A percentile compares a stretch with the other conserved stretches of the same genome.
Conservation (phyloP, 768 basidiomycete genomes). For the Scleroderma citrinum region DNA sequence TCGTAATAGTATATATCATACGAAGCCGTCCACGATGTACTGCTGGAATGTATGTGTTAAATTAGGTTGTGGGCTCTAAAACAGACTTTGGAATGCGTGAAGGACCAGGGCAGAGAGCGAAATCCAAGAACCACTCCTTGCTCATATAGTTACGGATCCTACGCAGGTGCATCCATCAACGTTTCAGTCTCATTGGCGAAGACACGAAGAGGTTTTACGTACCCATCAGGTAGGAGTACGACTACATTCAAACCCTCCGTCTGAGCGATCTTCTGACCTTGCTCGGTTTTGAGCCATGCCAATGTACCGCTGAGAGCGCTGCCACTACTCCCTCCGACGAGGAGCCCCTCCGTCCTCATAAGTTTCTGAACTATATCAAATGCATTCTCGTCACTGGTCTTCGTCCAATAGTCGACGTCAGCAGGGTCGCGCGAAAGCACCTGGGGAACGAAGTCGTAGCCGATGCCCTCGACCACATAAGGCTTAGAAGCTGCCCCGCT, state of each 20-base stretch:
- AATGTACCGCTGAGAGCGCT: slow-evolving; percentile 76
- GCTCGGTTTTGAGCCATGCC: slow-evolving; percentile 66
- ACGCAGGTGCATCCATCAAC: not conserved
- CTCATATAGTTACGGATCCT: slow-evolving; percentile 94
- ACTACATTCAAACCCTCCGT: slow-evolving; percentile 82
- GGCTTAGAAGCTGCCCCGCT: slow-evolving; percentile 35
- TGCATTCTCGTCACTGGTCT: slow-evolving; percentile 75
- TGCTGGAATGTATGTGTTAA: too few species aligned
- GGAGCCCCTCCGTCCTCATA: slow-evolving; percentile 81
- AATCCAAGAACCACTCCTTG: slow-evolving; percentile 84
- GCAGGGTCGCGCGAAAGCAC: slow-evolving; percentile 63
- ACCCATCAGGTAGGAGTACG: slow-evolving; percentile 87
- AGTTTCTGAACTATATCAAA: slow-evolving; percentile 69
- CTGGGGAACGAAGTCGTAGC: slow-evolving; percentile 88
- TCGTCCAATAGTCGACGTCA: slow-evolving; percentile 77
- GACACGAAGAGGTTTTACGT: slow-evolving; percentile 21
- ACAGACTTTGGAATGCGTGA: slow-evolving; percentile 35
- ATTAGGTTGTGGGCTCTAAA: not conserved
- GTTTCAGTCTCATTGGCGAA: not conserved
- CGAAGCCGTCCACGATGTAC: too few species aligned
- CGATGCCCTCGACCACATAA: slow-evolving; percentile 94
- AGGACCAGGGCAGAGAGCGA: slow-evolving; percentile 50
- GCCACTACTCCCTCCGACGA: slow-evolving; percentile 93
- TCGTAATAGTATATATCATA: too few species aligned
- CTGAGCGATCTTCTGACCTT: slow-evolving; percentile 57